phyloP scores from a whole-genome alignment of 2,329 filamentous ascomycete species.

The Zymoseptoria pseudotritici region DNA sequence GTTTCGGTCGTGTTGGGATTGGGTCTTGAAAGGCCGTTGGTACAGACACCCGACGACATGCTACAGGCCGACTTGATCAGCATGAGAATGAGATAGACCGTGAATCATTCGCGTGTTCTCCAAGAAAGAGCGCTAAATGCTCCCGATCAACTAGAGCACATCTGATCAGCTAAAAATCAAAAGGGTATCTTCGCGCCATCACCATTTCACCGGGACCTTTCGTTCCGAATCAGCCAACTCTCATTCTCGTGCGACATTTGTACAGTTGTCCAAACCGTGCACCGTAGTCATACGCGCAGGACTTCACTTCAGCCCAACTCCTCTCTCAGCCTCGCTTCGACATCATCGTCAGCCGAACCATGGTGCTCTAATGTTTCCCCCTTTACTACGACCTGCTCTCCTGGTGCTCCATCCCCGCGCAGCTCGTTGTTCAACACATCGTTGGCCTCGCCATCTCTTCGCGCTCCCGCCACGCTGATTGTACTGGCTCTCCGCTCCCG shows the following conservation, averaged over 20 bases:
- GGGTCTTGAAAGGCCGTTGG: background rate
- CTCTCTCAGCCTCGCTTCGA: background rate
- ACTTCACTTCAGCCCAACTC: background rate
- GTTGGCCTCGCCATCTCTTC: background rate
- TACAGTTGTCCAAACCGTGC: background rate
- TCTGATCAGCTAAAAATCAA: background rate
- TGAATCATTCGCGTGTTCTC: too few species aligned
- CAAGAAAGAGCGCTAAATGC: too few species aligned
- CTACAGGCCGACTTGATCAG: background rate
- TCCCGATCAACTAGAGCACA: background rate
- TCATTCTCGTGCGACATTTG: too few species aligned
- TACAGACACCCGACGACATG: background rate
- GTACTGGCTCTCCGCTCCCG: background rate
- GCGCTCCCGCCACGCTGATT: background rate
- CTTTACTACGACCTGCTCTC: background rate
- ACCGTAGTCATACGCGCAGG: background rate
- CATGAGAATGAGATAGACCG: background rate
- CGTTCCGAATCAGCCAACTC: background rate
- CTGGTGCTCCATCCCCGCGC: background rate
- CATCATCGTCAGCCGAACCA: background rate
- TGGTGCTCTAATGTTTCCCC: background rate
- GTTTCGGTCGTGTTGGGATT: background rate
- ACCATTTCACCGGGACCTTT: too few species aligned
- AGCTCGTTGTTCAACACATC: background rate
- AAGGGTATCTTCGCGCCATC: background rate